Conservation (phyloP, 495 filamentous ascomycete species). For the Podospora conica region DNA sequence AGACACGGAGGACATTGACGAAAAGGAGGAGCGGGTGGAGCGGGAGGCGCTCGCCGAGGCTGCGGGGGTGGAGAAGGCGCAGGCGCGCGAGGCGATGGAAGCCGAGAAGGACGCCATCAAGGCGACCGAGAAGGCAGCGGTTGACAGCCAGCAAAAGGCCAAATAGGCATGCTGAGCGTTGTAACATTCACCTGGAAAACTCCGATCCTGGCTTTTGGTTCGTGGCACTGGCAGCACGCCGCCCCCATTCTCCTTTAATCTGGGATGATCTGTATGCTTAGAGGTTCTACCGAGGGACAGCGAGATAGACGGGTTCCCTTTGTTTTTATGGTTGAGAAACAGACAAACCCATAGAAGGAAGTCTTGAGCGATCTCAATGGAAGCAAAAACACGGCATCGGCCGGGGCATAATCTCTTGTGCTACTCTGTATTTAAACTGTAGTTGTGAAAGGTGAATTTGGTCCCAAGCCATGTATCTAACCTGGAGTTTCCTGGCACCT, state of each 20-base stretch:
- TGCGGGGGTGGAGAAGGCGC: slow-evolving; percentile 33
- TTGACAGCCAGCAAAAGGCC: background rate
- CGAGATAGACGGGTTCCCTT: background rate
- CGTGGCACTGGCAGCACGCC: background rate
- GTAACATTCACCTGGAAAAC: background rate
- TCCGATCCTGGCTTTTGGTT: background rate
- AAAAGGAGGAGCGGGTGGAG: slow-evolving; percentile 51
- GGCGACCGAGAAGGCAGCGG: slow-evolving; percentile 15
- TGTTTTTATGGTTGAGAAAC: background rate
- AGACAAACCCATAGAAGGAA: background rate
- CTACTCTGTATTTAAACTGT: no score
- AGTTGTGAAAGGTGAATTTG: no score
- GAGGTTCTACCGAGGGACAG: background rate
- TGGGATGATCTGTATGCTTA: background rate
- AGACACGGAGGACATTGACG: slow-evolving; percentile 82
- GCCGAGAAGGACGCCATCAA: slow-evolving; percentile 35
- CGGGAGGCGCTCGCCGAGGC: slow-evolving; percentile 33
- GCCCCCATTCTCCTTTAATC: background rate
- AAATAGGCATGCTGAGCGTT: background rate
- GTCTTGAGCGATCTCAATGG: background rate
- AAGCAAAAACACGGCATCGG: background rate
- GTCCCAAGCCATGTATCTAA: no score
- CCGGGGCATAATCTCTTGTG: no score
- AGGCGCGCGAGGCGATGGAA: slow-evolving; percentile 39
- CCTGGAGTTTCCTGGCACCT: no score